A percentile compares a stretch with the other conserved stretches of the same genome.
phyloP scores from a whole-genome alignment of 169 alveolate genomes.

The Plasmodium gonderi region DNA sequence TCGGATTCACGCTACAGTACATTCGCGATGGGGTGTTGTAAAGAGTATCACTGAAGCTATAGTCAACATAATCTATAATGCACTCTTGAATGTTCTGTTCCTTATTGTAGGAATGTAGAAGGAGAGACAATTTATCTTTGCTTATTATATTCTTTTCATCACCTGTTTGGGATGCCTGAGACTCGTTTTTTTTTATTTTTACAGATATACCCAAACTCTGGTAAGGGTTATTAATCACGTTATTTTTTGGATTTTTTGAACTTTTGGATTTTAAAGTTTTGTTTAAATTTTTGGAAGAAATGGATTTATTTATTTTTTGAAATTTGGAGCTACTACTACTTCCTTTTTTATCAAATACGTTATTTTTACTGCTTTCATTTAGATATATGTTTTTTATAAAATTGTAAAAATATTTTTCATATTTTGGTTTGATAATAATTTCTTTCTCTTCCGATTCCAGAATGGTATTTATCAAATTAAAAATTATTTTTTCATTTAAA shows the following conservation, averaged over 20 bases:
- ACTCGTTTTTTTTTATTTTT: slow-evolving; percentile 46
- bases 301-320: slow-evolving; percentile 16
- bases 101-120: slow-evolving; percentile 41
- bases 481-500: slow-evolving; percentile 41
- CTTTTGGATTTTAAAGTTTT: neutral
- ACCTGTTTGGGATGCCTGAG: neutral
- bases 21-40: slow-evolving; percentile 50
- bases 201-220: slow-evolving; percentile 24
- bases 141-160: slow-evolving; percentile 22
- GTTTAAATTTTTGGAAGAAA: neutral
- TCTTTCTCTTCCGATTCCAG: slow-evolving; percentile 74
- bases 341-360: slow-evolving; percentile 4
- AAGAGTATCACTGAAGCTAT: slow-evolving; percentile 1
- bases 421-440: slow-evolving; percentile 38
- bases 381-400: slow-evolving; percentile 33
- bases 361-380: slow-evolving; percentile 6
- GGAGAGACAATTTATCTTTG: slow-evolving; percentile 45
- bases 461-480: slow-evolving; percentile 37
- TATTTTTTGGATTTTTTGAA: neutral
- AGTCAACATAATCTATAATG: slow-evolving; percentile 53
- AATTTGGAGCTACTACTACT: slow-evolving; percentile 16
- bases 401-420: slow-evolving; percentile 67
- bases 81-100: slow-evolving; percentile 68
- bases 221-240: slow-evolving; percentile 3
- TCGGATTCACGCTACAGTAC: slow-evolving; percentile 42